Evolutionary conservation across 1,139 yeast species (phyloP).

Genomic region (Ogataea hybrid): DNA sequence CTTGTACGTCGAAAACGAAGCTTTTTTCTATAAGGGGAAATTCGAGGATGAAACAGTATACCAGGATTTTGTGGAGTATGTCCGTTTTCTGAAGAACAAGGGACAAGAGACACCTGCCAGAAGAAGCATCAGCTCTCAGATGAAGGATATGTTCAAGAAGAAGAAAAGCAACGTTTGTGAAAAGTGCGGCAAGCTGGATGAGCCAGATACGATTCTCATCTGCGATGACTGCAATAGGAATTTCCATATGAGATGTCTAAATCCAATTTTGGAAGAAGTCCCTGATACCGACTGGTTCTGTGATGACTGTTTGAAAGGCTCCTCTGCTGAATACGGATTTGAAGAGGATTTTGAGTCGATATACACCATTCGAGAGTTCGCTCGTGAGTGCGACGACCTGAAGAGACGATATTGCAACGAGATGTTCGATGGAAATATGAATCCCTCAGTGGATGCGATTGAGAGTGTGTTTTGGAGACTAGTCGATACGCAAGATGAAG

Average conservation of each 20-base stretch:
- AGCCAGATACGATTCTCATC: slow-evolving; percentile 50
- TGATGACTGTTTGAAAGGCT: slow-evolving; percentile 76
- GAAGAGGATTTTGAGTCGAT: slow-evolving; percentile 65
- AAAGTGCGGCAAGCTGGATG: slow-evolving; percentile 44
- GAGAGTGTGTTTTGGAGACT: slow-evolving; percentile 65
- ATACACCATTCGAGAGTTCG: slow-evolving; percentile 53
- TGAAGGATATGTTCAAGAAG: slow-evolving; percentile 10
- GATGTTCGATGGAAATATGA: slow-evolving; percentile 27
- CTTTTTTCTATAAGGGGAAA: slow-evolving; percentile 14
- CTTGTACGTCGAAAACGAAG: slow-evolving; percentile 22
- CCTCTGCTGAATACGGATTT: slow-evolving; percentile 81
- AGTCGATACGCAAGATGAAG: slow-evolving; percentile 30
- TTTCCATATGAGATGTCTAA: slow-evolving; percentile 64
- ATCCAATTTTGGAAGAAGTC: slow-evolving; percentile 46
- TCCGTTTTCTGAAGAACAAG: slow-evolving; percentile 15
- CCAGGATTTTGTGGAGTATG: slow-evolving; percentile 19
- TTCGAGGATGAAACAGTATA: slow-evolving; percentile 16
- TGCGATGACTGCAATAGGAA: slow-evolving; percentile 76
- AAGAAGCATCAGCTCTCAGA: slow-evolving; percentile 28
- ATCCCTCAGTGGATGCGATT: slow-evolving; percentile 41
- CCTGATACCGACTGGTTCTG: slow-evolving; percentile 77
- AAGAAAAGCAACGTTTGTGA: slow-evolving; percentile 45
- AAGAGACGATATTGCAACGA: slow-evolving; percentile 37
- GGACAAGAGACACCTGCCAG: slow-evolving; percentile 20
- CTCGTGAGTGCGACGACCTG: slow-evolving; percentile 54